These are phyloP conservation scores for Erodium maritimum DNA, from an alignment of 345 rosid species.

Conservation along the genomic window DNA sequence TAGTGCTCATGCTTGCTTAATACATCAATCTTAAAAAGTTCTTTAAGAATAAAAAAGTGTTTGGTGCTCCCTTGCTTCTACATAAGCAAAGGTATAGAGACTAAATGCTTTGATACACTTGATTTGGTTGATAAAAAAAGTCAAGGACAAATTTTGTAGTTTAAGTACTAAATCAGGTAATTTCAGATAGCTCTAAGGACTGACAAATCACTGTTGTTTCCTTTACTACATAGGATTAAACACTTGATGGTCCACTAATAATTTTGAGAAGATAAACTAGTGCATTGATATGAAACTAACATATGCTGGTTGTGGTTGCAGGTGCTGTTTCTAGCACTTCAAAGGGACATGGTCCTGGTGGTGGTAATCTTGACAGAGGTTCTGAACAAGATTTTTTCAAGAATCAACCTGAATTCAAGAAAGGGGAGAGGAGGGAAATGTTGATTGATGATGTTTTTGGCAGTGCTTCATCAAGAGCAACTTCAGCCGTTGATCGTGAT, in stretches of 20 bases:
- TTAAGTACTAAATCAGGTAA: not conserved
- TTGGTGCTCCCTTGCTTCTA: no score
- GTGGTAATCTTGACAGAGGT: constrained; percentile 22
- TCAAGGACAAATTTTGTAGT: not conserved
- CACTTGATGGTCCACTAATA: not conserved
- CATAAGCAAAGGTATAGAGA: no score
- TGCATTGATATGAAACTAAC: no score
- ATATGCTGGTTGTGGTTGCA: constrained; percentile 13
- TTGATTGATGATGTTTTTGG: constrained; percentile 61
- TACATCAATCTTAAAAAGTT: no score
- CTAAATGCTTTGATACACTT: no score
- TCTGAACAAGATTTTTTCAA: constrained; percentile 2
- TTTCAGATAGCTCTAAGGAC: no score
- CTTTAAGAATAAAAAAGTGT: no score
- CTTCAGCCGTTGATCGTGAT: constrained; percentile 33
- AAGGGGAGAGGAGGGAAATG: constrained; percentile 41
- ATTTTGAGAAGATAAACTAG: no score
- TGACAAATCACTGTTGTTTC: not conserved
- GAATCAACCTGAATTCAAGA: constrained; percentile 11
- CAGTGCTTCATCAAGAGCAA: constrained; percentile 60
- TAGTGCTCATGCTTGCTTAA: no score
- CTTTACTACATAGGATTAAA: not conserved
- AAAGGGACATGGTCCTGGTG: constrained; percentile 20
- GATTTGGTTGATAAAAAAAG: no score
- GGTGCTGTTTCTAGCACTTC: constrained; percentile 63